A percentile compares a stretch with the other conserved stretches of the same genome.
phyloP scores from a whole-genome alignment of 495 filamentous ascomycete genomes.

The Chaetomium cochliodes region DNA sequence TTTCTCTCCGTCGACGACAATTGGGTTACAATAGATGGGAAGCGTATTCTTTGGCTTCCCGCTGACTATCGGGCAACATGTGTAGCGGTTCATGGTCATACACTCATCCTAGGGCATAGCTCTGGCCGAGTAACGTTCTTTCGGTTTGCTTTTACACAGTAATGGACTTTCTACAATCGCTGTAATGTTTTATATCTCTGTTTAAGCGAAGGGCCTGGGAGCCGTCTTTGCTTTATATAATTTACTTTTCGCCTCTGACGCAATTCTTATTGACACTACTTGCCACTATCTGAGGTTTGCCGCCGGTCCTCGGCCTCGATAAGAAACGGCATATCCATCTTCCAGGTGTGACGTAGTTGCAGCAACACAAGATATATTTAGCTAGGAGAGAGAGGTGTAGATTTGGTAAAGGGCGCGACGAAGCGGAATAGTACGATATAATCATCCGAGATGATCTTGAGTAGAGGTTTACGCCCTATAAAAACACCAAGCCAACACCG shows the following conservation, averaged over 20 bases:
- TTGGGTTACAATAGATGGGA: background rate
- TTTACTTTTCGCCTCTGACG: constrained; percentile 7
- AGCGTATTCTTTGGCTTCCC: constrained; percentile 7
- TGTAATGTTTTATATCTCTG: background rate
- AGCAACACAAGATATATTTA: background rate
- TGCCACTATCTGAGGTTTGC: too few relatives aligned
- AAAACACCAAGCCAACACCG: too few relatives aligned
- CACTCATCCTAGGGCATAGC: background rate
- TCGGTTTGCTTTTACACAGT: constrained; percentile 8
- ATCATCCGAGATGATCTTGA: background rate
- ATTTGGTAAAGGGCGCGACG: background rate
- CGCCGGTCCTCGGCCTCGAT: too few relatives aligned
- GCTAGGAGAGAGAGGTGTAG: background rate
- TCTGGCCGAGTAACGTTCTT: constrained; percentile 2
- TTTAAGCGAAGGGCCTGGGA: too few relatives aligned
- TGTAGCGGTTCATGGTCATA: constrained; percentile 12
- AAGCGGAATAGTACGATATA: background rate
- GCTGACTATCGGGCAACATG: too few relatives aligned
- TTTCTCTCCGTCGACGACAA: background rate
- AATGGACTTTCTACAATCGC: background rate
- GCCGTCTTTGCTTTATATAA: background rate
- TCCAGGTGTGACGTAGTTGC: too few relatives aligned
- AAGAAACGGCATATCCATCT: too few relatives aligned
- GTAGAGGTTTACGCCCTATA: too few relatives aligned
- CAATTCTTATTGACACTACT: background rate